Conservation (phyloP, 73 alveolate species). For the Paramecium tetraurelia region DNA sequence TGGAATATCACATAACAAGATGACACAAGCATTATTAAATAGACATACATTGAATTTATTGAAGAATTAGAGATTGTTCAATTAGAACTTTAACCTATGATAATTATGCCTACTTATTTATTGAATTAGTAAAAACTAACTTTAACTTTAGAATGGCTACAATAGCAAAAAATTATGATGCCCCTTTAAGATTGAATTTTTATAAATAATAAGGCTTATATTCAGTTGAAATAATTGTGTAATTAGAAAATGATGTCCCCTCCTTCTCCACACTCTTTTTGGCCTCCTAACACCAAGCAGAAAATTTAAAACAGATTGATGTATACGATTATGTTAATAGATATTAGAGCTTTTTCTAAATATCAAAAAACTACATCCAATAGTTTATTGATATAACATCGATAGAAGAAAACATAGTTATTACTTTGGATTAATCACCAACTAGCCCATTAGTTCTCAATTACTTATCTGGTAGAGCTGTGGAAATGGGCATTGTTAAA, state of each 20-base stretch:
- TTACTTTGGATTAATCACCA: not conserved
- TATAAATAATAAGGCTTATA: not conserved
- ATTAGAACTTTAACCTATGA: not conserved
- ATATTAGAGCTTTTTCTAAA: not conserved
- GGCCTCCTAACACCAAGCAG: not conserved
- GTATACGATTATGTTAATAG: not conserved
- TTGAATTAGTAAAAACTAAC: not conserved
- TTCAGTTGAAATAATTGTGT: conserved; percentile 1
- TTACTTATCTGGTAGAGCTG: not conserved
- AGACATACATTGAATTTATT: not conserved
- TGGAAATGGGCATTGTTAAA: not conserved
- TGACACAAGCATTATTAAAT: not conserved
- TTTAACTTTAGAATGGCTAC: not conserved
- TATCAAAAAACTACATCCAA: not conserved
- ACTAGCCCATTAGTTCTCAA: conserved; percentile 26
- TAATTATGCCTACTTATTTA: conserved; percentile 34
- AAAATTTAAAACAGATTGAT: not conserved
- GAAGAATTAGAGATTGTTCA: not conserved
- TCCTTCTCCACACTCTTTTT: not conserved
- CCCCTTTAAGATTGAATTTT: not conserved
- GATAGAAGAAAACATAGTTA: not conserved
- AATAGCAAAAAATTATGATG: not conserved
- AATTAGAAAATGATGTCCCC: not conserved
- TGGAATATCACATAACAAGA: conserved; percentile 36
- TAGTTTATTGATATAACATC: conserved; percentile 31